Evolutionary conservation across 2,329 filamentous ascomycete species (phyloP), one percentile per base, ranked within the genome.

Genomic region (Pseudopyricularia cyperi): DNA sequence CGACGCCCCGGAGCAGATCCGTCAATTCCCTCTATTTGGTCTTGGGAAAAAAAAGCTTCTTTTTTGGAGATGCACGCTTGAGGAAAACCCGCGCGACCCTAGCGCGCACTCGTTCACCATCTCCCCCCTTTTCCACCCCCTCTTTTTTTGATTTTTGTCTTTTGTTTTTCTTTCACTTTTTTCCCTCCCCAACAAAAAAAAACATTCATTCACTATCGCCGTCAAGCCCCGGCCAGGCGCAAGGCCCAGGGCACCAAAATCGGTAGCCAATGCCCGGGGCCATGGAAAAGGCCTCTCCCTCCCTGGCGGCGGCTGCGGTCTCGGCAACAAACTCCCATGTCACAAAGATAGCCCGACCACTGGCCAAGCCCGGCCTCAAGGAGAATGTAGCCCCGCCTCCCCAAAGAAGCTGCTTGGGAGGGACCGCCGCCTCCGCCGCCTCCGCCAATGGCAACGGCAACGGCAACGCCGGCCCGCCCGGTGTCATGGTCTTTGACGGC

Each of bases 401-500:
- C 11, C 37, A 42, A 3, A n/a, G 37, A 19, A 19, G 17, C 22
- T 19, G 17, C n/a, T n/a, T n/a, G 37, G 17, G 9, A 19, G 37
- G 17, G 17, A 19, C n/a, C 7, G 37, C 8, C 6, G 37, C 37
- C 37, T 42, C n/a, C n/a, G n/a, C n/a, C n/a, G n/a, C n/a, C n/a
- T n/a, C n/a, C n/a, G n/a, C n/a, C n/a, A n/a, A n/a, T n/a, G n/a
- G n/a, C n/a, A n/a, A n/a, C n/a, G n/a, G n/a, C n/a, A n/a, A n/a
- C n/a, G n/a, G n/a, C n/a, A n/a, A 32, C 33, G 24, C 19, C 7
- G 48, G 48, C 22, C 22, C 34, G 24, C 48, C 48, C 17, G 48
- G 48, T 17, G 33, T 50, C 15, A 55, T 57, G 54, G 56, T 57
- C 30, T 57, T 57, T 14, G 55, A 57, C 47, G 54, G 52, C 33